Percentiles rank a stretch among this genome's conserved stretches.
Evolutionary conservation across 2,329 filamentous ascomycete genomes (phyloP).

Genomic region (Periconia sp.): DNA sequence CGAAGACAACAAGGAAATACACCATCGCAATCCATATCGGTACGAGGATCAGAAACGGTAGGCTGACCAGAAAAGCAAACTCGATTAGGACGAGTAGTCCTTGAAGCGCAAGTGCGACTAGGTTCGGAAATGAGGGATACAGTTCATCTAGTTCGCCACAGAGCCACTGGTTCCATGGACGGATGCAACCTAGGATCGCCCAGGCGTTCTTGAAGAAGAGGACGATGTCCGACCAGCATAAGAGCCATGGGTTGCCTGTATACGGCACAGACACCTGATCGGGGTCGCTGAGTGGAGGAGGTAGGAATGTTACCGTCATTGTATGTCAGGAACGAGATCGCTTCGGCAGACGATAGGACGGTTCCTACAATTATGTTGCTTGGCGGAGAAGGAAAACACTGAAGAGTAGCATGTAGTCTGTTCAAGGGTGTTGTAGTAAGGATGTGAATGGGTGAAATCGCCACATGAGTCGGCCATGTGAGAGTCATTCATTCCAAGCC

Average conservation of each 20-base stretch:
- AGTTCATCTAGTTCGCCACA: slow-evolving; percentile 61
- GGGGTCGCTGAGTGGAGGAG: too few species aligned
- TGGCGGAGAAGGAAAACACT: too few species aligned
- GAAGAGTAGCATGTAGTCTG: too few species aligned
- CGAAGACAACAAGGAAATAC: slow-evolving; percentile 34
- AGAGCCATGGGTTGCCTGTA: slow-evolving; percentile 25
- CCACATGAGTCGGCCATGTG: too few species aligned
- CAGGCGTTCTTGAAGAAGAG: slow-evolving; percentile 21
- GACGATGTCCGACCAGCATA: slow-evolving; percentile 25
- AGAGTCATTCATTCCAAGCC: too few species aligned
- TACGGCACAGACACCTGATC: too few species aligned
- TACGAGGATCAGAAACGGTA: slow-evolving; percentile 58
- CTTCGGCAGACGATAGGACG: too few species aligned
- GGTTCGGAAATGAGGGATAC: slow-evolving; percentile 62
- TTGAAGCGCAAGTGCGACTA: slow-evolving; percentile 64
- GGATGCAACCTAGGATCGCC: slow-evolving; percentile 22
- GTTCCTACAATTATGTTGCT: too few species aligned
- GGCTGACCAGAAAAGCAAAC: slow-evolving; percentile 62
- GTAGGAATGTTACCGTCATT: too few species aligned
- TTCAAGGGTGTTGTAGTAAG: too few species aligned
- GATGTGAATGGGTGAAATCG: too few species aligned
- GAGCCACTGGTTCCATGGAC: slow-evolving; percentile 16
- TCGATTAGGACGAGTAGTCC: slow-evolving; percentile 64
- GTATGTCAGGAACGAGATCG: too few species aligned
- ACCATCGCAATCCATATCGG: slow-evolving; percentile 49